Percentiles rank a stretch among this genome's conserved stretches.
phyloP scores from a whole-genome alignment of 352 stramenopile species.

The Pythium dissotocum region DNA sequence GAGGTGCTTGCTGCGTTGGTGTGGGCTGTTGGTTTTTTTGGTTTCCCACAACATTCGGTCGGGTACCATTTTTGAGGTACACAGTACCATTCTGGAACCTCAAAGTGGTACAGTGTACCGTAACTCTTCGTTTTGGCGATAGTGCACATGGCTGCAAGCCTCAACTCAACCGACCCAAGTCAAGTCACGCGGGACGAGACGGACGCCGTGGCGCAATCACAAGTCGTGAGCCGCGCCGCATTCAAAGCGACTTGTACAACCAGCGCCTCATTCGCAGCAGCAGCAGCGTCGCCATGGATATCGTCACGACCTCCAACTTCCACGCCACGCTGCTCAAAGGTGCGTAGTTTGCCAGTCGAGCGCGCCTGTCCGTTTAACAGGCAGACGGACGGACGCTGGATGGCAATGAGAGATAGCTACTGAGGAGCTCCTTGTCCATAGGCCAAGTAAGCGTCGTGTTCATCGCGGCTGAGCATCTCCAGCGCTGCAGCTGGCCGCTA shows the following conservation, averaged over 20 bases:
- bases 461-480: slow-evolving; percentile 66
- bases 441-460: slow-evolving; percentile 80
- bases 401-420: not conserved
- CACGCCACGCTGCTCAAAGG: slow-evolving; percentile 83
- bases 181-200: not conserved
- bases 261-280: not conserved
- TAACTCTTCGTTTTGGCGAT: not conserved
- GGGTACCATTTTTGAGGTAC: slow-evolving; percentile 22
- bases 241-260: not conserved
- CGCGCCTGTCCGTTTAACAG: not conserved
- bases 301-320: slow-evolving; percentile 90
- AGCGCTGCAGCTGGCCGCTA: slow-evolving; percentile 74
- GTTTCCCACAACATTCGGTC: slow-evolving; percentile 17
- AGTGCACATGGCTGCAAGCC: not conserved
- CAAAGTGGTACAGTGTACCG: slow-evolving; percentile 20
- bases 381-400: too few relatives aligned
- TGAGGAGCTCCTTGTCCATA: slow-evolving; percentile 24
- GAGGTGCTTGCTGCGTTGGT: not conserved
- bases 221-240: not conserved
- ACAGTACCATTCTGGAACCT: slow-evolving; percentile 8
- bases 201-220: not conserved
- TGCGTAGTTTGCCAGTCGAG: slow-evolving; percentile 24
- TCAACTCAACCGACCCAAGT: slow-evolving; percentile 2
- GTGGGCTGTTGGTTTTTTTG: slow-evolving; percentile 26
- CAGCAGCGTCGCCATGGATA: slow-evolving; percentile 53